Conservation (phyloP, 305 asterid species). For the Fraxinus platypoda region DNA sequence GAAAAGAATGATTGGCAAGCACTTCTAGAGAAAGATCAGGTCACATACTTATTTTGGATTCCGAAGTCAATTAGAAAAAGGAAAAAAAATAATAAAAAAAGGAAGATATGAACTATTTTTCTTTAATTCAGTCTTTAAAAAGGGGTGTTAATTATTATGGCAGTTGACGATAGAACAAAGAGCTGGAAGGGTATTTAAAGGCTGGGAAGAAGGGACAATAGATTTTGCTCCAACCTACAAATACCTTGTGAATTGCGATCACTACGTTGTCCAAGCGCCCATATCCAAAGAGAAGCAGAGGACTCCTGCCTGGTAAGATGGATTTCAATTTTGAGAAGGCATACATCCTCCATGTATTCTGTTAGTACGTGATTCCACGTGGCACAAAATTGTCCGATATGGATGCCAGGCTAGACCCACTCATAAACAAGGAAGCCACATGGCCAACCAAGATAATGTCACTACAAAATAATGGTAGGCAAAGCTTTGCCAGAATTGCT, state of each 20-base stretch:
- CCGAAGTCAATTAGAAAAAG: background rate
- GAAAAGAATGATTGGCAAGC: constrained; percentile 65
- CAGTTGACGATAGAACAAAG: constrained; percentile 69
- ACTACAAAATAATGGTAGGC: background rate
- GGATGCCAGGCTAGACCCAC: background rate
- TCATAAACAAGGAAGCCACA: background rate
- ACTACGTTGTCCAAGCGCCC: constrained; percentile 48
- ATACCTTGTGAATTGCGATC: constrained; percentile 55
- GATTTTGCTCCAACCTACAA: constrained; percentile 86
- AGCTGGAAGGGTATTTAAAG: constrained; percentile 70
- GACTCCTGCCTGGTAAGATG: constrained; percentile 82
- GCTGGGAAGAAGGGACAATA: constrained; percentile 78
- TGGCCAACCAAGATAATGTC: background rate
- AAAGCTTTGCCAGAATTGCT: background rate
- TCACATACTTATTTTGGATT: background rate
- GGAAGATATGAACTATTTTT: background rate
- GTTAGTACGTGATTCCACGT: background rate
- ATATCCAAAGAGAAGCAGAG: constrained; percentile 56
- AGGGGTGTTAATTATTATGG: background rate
- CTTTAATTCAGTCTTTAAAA: background rate
- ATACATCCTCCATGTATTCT: background rate
- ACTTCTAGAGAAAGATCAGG: constrained; percentile 76
- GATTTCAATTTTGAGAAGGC: background rate
- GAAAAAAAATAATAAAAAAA: background rate
- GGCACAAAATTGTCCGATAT: background rate